Evolutionary conservation across 2,329 filamentous ascomycete genomes (phyloP), one percentile per base, ranked within the genome.

Genomic region (Laburnicola sp.): DNA sequence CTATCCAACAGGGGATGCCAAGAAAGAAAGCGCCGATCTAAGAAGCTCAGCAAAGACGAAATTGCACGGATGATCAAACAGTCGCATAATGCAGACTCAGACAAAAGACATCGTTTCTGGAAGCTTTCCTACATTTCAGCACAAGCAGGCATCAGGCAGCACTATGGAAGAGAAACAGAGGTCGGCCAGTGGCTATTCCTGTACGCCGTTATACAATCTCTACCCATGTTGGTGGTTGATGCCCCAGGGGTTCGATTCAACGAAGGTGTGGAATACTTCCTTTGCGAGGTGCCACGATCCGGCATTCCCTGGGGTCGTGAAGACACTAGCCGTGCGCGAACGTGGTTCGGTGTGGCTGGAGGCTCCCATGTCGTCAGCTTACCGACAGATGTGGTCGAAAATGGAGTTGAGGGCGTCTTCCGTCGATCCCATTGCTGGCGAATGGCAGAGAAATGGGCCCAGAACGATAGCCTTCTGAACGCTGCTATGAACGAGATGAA

Each of bases 141-240:
- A 80, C 31, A 85, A 85, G 40, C 85, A 89, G 53, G 84, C 84
- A 21, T 81, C 80, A 53, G 82, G 85, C 50, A 85, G 83, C 68
- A 81, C 77, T 34, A 79, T 85, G 27, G 77, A 81, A n/a, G 87
- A 92, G 59, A 87, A 92, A 62, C 81, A 88, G 60, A 82, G 89
- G 37, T 83, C 87, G 37, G 89, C 10, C 85, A 88, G 68, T 94
- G 89, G 89, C 77, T 94, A 44, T 92, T 93, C 75, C 77, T 92
- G 50, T 93, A 93, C 66, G 86, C 84, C 5, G 83, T 91, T 6
- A 78, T 93, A 6, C 88, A 94, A 72, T 86, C 86, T 2, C 78
- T 93, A 23, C 89, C 89, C 3, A 86, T 91, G 79, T 77, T 93
- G 8, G 87, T 89, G 1, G 80, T 91, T 30, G 89, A 94, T 69